Base-by-base conservation (phyloP, 2,329 filamentous ascomycete genomes). In the Botrytis paeoniae region DNA sequence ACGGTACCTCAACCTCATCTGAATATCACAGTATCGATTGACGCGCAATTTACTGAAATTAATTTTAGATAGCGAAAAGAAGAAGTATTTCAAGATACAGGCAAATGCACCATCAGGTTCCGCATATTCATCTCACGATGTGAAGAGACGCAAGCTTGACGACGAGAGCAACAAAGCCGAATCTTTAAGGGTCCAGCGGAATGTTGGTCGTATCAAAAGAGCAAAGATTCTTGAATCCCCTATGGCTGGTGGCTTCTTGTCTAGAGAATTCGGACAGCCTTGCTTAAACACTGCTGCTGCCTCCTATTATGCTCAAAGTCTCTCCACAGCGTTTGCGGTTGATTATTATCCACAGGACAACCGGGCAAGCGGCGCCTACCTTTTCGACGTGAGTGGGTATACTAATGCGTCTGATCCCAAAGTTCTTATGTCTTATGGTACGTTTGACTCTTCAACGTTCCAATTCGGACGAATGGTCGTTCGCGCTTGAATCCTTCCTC, bases 31-130 rank as follows among this genome's bases (percentile, higher is more conserved):
- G 25, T 41, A 22, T 65, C 57, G 7, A 29, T 43, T 22, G 32
- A 5, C 32, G 14, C 35, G 10, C 69, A n/a, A n/a, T 20, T 54
- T 48, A 63, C 54, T 32, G 25, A 64, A 39, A 29, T 32, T 45
- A 12, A 12, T n/a, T 5, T 51, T 70, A 89, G 88, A 90, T 74
- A 69, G 81, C 22, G 85, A 85, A 61, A 92, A 89, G 80, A 86
- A 86, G 54, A 91, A 88, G 75, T 93, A 92, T 78, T 93, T 92
- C 81, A 90, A 89, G 77, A 87, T 93, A 68, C 88, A 91, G 79
- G 77, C 82, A 37, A 82, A 85, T 74, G 85, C 84, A 25, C 85
- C 88, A 0, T 75, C 82, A 2, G 81, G 80, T 12, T 83, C 86
- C 0, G 81, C 84, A 25, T 92, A 89, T 83, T 89, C 89, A 14